Evolutionary conservation across 495 filamentous ascomycete genomes (phyloP).

Genomic region (Podospora tetraspora): DNA sequence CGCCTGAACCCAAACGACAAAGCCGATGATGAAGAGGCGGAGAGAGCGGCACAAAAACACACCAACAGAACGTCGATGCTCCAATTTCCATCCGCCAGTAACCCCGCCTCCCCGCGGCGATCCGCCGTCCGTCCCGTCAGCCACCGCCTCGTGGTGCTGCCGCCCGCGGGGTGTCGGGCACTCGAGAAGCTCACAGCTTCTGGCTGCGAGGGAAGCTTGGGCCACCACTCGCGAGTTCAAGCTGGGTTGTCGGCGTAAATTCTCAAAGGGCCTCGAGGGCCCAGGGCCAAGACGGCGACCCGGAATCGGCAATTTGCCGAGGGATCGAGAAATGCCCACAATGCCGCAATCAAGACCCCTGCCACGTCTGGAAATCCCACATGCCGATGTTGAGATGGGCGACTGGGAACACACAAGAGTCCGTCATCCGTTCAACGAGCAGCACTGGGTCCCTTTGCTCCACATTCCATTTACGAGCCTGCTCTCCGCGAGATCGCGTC

Average conservation of each 20-base stretch:
- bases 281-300: not conserved
- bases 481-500: not conserved
- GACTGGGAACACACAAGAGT: not conserved
- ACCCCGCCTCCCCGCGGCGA: not conserved
- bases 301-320: slow-evolving; percentile 21
- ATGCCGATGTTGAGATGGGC: not conserved
- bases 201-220: not conserved
- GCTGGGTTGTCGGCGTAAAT: not conserved
- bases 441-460: not conserved
- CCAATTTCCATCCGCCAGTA: not conserved
- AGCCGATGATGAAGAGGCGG: not conserved
- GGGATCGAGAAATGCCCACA: slow-evolving; percentile 18
- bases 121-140: not conserved
- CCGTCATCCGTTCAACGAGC: not conserved
- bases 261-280: not conserved
- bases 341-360: slow-evolving; percentile 5
- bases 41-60: not conserved
- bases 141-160: not conserved
- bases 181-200: not conserved
- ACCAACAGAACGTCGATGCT: not conserved
- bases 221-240: not conserved
- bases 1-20: not conserved
- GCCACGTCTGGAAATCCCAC: slow-evolving; percentile 1
- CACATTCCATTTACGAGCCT: not conserved
- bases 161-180: slow-evolving; percentile 10